Evolutionary conservation across 116 monocot genomes (phyloP).

Genomic region (Zostera marina): DNA sequence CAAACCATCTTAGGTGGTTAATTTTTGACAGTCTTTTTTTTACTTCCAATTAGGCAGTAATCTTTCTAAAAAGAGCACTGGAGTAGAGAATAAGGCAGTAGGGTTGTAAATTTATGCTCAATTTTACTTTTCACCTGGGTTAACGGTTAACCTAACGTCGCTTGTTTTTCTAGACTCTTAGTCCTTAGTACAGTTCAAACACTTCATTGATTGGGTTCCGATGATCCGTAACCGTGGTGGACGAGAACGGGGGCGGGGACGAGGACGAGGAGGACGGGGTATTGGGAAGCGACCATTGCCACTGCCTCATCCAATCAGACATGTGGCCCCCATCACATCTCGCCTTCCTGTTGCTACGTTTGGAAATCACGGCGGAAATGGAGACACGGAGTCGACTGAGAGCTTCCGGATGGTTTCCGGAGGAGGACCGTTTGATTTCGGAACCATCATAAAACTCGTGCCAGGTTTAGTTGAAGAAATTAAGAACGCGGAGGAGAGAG

Average conservation of each 20-base stretch:
- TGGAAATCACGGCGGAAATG: neutral
- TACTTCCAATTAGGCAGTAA: too few species aligned
- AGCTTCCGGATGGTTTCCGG: conserved; percentile 38
- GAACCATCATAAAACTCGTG: conserved; percentile 56
- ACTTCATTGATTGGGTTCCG: neutral
- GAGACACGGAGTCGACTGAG: conserved; percentile 27
- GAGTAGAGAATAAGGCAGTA: too few species aligned
- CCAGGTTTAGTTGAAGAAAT: conserved; percentile 88
- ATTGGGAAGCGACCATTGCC: conserved; percentile 10
- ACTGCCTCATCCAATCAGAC: neutral
- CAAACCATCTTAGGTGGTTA: too few species aligned
- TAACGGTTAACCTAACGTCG: neutral
- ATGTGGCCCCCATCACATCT: conserved; percentile 5
- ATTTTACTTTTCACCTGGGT: neutral
- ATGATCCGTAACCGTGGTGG: conserved; percentile 9
- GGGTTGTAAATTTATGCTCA: too few species aligned
- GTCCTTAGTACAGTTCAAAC: too few species aligned
- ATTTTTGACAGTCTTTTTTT: too few species aligned
- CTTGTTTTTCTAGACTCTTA: neutral
- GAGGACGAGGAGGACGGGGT: conserved; percentile 13
- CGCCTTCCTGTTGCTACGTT: neutral
- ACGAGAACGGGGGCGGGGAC: conserved; percentile 15
- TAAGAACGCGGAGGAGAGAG: conserved; percentile 48
- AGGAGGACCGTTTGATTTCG: conserved; percentile 36
- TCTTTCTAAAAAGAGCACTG: too few species aligned